A percentile compares a stretch with the other conserved stretches of the same genome.
Conservation (phyloP, 768 basidiomycete genomes). For the Mycena epipterygia region DNA sequence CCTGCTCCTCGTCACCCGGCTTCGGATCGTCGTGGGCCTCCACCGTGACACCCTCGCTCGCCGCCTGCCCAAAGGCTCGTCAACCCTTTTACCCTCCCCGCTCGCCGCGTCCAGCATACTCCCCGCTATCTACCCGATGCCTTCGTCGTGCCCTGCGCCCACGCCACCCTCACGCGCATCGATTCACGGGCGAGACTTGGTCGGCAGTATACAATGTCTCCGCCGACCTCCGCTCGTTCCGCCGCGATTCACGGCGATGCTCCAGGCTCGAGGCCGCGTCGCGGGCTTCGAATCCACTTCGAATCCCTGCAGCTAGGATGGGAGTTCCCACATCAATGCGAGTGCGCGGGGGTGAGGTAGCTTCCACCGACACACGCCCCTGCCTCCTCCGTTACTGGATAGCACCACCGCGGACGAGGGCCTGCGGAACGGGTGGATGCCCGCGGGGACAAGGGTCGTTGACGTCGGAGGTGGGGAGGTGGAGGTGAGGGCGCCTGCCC, state of each 20-base stretch:
- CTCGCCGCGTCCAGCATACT: not conserved
- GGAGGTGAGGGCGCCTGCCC: slow-evolving; percentile 18
- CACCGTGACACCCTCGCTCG: not conserved
- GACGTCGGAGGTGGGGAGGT: not conserved
- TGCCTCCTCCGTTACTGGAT: slow-evolving; percentile 14
- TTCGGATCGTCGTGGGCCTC: not conserved
- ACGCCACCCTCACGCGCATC: not conserved
- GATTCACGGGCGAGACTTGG: not conserved
- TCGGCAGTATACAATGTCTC: not conserved
- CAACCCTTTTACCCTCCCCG: not conserved
- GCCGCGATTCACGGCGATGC: not conserved
- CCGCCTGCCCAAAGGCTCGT: not conserved
- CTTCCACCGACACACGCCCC: slow-evolving; percentile 16
- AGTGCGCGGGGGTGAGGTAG: not conserved
- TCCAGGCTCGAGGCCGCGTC: not conserved
- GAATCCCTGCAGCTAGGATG: not conserved
- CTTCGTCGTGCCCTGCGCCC: not conserved
- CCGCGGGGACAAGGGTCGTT: slow-evolving; percentile 22
- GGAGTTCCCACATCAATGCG: not conserved
- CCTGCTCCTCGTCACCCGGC: not conserved
- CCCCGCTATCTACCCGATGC: not conserved
- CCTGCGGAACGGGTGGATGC: slow-evolving; percentile 57
- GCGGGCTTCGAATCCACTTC: not conserved
- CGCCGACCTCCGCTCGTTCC: not conserved
- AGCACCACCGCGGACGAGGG: slow-evolving; percentile 47